Evolutionary conservation across 23 red algal genomes (phyloP), one percentile per base, ranked within the genome.

Genomic region (Gracilaria domingensis): DNA sequence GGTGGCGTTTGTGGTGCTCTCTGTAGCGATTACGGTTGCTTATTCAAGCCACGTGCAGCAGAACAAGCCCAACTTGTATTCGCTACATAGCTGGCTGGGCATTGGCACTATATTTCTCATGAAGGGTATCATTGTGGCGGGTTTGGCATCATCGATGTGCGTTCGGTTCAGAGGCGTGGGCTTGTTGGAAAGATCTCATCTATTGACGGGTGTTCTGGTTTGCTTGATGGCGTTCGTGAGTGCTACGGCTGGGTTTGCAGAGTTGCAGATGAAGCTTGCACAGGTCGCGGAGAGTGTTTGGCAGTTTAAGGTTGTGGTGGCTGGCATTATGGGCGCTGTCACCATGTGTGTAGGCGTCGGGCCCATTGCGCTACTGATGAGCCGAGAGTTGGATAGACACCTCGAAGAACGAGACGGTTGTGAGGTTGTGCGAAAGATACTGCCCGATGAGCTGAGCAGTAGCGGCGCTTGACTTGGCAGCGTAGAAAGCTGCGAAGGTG

Each of bases 61-160:
- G 21, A 58, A 57, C 40, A 40, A 70, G 37, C 58, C 66, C 12
- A 30, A 88, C 71, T 65, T 88, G 8, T 88, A 88, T 44, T 88
- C 84, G 13, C 34, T 88, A 34, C 84, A 88, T 29, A 70, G 58
- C 59, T 88, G 84, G 84, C 50, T 88, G 37, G 84, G 84, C 8
- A 12, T 88, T 12, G 67, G 44, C 65, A 45, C 66, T 0, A 8
- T 88, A 7, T 24, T 88, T 3, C 25, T 65, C 11, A 88, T 88
- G 66, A 88, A 88, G 67, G 45, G 66, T 21, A 88, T 78, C 66
- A 53, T 88, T 11, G 34, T 78, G 33, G 71, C 53, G 18, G 84
- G 84, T 0, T 23, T 88, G 23, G 33, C 37, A 23, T 59, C 79
- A 0, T 17, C 79, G 21, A 0, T 82, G 16, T 82, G 47, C 53